Base-by-base conservation (phyloP, 768 basidiomycete genomes). In the Coprinopsis cinerea region DNA sequence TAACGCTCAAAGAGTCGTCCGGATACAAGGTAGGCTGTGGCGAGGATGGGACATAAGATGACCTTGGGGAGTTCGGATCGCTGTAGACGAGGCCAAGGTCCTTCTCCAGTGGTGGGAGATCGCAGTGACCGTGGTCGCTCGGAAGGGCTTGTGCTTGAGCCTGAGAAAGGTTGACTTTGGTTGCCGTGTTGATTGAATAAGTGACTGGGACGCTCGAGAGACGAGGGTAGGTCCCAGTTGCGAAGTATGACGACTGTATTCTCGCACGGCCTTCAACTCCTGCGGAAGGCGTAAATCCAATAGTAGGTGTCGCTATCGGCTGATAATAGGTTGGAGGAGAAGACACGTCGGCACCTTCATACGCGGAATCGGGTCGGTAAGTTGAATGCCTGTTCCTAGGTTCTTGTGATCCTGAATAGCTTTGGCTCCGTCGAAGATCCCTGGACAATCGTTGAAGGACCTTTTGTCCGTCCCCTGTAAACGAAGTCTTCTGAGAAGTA, bases 181-280 rank as follows among this genome's bases (percentile, higher is more conserved):
- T 66, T 39, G 67, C 57, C 54, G 65, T 46, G 55, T 64, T 58
- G 67, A 53, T 71, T 55, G 61, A 72, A 61, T 59, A 65, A 10
- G 68, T 59, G 20, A 67, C 54, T 26, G 72, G 68, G 36, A 74
- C 64, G 17, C 70, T 67, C 13, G 83, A 83, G 23, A 70, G 68
- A 35, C 80, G 80, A 58, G 76, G 74, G 64, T 79, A 76, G 32
- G 71, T 63, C 4, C 78, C 72, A 3, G 76, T 71, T 7, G 77
- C 74, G 51, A 78, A 81, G 58, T 88, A 84, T 4, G 83, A 75
- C 7, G 84, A 85, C 61, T 85, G 83, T 55, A 87, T 81, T 28
- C 77, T 77, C 41, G 76, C 77, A 30, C 85, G 79, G 32, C 85
- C 81, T 49, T 76, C 78, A 18, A 52, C 49, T 11, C 53, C 59